Conservation (phyloP, 2,329 filamentous ascomycete species). For the Furcasterigmium sp. region DNA sequence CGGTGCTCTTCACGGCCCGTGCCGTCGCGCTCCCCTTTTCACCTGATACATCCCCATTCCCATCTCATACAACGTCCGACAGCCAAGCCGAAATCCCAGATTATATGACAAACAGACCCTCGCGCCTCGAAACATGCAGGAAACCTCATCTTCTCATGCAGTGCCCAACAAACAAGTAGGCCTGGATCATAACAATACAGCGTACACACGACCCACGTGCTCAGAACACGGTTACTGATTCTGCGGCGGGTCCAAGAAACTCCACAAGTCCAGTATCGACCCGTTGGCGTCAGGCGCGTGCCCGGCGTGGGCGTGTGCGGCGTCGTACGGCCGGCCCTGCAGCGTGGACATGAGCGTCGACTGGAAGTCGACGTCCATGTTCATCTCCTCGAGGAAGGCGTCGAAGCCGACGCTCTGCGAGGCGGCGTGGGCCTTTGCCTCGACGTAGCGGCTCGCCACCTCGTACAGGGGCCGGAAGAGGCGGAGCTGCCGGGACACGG, state of each 20-base stretch:
- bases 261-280: background rate
- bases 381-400: background rate
- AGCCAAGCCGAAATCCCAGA: no score
- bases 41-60: no score
- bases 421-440: background rate
- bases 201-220: no score
- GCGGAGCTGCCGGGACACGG: slow-evolving; percentile 8
- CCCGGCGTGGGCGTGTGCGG: background rate
- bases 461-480: slow-evolving; percentile 17
- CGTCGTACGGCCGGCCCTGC: background rate
- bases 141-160: no score
- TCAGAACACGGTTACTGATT: no score
- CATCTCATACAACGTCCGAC: no score
- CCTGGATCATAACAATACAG: no score
- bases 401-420: background rate
- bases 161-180: no score
- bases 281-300: background rate
- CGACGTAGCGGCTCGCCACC: slow-evolving; percentile 11
- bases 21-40: no score
- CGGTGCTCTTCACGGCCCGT: no score
- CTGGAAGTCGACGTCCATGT: background rate
- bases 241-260: background rate
- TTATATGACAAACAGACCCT: no score
- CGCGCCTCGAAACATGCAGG: no score
- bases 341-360: background rate